Percentiles rank a stretch among this genome's conserved stretches.
phyloP scores from a whole-genome alignment of 345 rosid species.

The Citrus australasica region DNA sequence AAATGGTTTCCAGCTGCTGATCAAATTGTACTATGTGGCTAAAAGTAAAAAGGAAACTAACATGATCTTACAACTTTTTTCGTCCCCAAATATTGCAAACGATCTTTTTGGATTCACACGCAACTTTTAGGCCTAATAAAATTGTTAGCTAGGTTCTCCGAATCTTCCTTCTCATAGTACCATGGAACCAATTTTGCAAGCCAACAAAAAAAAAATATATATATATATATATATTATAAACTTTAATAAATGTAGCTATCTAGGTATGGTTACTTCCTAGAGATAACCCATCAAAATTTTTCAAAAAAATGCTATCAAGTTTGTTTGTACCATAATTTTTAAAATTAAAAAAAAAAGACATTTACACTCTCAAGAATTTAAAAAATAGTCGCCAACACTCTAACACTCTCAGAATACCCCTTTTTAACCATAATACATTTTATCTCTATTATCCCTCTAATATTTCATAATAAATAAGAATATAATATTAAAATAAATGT shows the following conservation, averaged over 20 bases:
- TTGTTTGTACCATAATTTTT: too few relatives aligned
- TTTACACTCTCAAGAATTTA: fast-evolving
- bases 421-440: fast-evolving
- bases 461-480: too few relatives aligned
- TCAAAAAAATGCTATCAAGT: too few relatives aligned
- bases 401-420: fast-evolving
- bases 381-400: too few relatives aligned
- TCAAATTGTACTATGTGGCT: not conserved
- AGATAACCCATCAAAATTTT: too few relatives aligned
- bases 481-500: too few relatives aligned
- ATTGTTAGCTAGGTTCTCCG: not conserved
- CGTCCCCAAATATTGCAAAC: not conserved
- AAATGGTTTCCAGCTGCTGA: not conserved
- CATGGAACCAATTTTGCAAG: not conserved
- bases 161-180: not conserved
- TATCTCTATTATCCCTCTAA: too few relatives aligned
- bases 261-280: too few relatives aligned
- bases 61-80: not conserved
- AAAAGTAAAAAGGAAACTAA: not conserved
- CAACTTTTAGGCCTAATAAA: not conserved
- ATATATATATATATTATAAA: too few relatives aligned
- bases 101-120: not conserved
- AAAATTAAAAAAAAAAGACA: too few relatives aligned
- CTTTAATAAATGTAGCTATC: too few relatives aligned
- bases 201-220: too few relatives aligned